Percentiles rank a stretch among this genome's conserved stretches.
phyloP scores from a whole-genome alignment of 2,329 filamentous ascomycete species.

The Cryphonectria naterciae region DNA sequence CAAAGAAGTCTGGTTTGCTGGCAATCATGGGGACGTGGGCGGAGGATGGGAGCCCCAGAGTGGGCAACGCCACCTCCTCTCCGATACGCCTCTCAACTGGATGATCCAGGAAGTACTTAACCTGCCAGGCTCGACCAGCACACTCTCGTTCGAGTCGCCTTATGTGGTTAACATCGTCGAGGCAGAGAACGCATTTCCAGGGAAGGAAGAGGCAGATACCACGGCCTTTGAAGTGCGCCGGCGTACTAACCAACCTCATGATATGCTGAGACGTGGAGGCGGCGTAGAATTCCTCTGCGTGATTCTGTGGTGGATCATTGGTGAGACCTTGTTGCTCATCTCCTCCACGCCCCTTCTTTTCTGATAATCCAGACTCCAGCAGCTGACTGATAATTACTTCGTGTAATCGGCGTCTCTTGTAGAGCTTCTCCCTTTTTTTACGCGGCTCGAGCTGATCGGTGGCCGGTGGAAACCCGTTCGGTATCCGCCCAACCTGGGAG shows the following conservation, averaged over 20 bases:
- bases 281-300: neutral
- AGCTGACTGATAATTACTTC: neutral
- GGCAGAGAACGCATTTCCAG: neutral
- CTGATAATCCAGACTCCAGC: too few relatives aligned
- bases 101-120: conserved; percentile 53
- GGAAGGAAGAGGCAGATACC: neutral
- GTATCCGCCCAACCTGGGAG: neutral
- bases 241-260: neutral
- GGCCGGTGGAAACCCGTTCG: neutral
- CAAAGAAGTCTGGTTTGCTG: conserved; percentile 60
- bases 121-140: neutral
- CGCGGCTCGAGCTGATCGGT: neutral
- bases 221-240: neutral
- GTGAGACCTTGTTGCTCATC: neutral
- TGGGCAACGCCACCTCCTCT: conserved; percentile 47
- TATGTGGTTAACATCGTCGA: neutral
- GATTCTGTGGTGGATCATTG: neutral
- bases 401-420: neutral
- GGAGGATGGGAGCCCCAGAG: conserved; percentile 51
- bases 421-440: neutral
- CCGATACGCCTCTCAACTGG: conserved; percentile 55
- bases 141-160: neutral
- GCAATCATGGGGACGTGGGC: conserved; percentile 57
- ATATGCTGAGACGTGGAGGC: neutral
- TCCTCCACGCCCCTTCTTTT: too few relatives aligned